These are phyloP conservation scores for Betula pendula DNA, from an alignment of 306 rosid genomes.

Conservation along the genomic window DNA sequence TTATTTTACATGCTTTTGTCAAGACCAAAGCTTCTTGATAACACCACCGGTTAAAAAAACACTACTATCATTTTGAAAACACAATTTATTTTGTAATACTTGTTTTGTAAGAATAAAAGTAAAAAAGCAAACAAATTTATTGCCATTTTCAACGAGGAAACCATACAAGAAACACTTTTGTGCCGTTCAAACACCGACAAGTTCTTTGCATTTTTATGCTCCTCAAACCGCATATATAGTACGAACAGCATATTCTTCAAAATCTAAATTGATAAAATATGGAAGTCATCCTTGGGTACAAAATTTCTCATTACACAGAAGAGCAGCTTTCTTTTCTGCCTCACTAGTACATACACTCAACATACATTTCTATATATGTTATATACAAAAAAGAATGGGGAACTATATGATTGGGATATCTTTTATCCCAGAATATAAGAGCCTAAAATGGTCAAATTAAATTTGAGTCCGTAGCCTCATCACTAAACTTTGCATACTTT, in stretches of 20 bases:
- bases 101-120: too few species aligned
- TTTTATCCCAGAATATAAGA: constrained; percentile 30
- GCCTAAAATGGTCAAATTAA: constrained; percentile 33
- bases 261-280: neutral
- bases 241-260: neutral
- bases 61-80: too few species aligned
- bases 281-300: constrained; percentile 27
- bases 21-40: too few species aligned
- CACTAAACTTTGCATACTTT: constrained; percentile 67
- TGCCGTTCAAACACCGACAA: too few species aligned
- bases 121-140: too few species aligned
- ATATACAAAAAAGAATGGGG: constrained; percentile 51
- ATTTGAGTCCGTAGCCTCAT: constrained; percentile 58
- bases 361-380: constrained; percentile 27
- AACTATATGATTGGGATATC: constrained; percentile 38
- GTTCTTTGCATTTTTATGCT: too few species aligned
- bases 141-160: too few species aligned
- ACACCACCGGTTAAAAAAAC: too few species aligned
- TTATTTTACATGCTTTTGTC: too few species aligned
- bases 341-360: constrained; percentile 37
- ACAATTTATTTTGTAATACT: too few species aligned
- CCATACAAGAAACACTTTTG: too few species aligned
- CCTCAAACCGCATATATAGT: too few species aligned
- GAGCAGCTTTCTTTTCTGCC: constrained; percentile 28
- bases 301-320: constrained; percentile 38